Percentiles rank a stretch among this genome's conserved stretches.
These are phyloP conservation scores for Candida insectalens DNA, from an alignment of 805 yeast genomes.

Conservation along the genomic window DNA sequence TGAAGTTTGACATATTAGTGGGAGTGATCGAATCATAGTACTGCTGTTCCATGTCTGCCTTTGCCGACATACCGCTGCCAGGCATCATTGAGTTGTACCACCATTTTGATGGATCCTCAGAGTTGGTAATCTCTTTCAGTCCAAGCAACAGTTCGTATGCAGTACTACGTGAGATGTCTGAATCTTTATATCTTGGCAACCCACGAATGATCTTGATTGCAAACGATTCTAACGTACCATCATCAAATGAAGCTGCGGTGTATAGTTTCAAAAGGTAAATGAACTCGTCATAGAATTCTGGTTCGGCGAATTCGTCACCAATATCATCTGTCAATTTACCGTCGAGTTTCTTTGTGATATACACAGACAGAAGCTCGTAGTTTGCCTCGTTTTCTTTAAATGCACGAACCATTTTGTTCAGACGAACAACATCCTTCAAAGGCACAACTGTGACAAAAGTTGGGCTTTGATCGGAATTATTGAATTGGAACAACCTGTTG, in stretches of 20 bases:
- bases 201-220: slow-evolving; percentile 30
- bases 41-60: slow-evolving; percentile 33
- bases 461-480: slow-evolving; percentile 19
- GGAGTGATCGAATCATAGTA: slow-evolving; percentile 26
- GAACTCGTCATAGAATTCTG: slow-evolving; percentile 26
- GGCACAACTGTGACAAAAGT: slow-evolving; percentile 36
- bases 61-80: slow-evolving; percentile 28
- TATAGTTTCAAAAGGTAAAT: slow-evolving; percentile 43
- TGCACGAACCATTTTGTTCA: slow-evolving; percentile 22
- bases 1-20: slow-evolving; percentile 9
- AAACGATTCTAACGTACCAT: slow-evolving; percentile 39
- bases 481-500: slow-evolving; percentile 28
- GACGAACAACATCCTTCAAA: slow-evolving; percentile 24
- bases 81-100: slow-evolving; percentile 38
- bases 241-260: slow-evolving; percentile 41
- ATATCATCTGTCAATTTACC: not conserved
- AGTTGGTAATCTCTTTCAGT: slow-evolving; percentile 18
- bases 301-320: slow-evolving; percentile 7
- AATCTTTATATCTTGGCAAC: slow-evolving; percentile 20
- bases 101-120: slow-evolving; percentile 44
- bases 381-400: slow-evolving; percentile 17
- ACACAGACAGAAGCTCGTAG: slow-evolving; percentile 18
- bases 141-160: slow-evolving; percentile 41
- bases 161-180: slow-evolving; percentile 41
- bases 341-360: slow-evolving; percentile 9